phyloP scores from a whole-genome alignment of 192 early-diverging fungal genomes.

The Entomortierella chlamydospora region DNA sequence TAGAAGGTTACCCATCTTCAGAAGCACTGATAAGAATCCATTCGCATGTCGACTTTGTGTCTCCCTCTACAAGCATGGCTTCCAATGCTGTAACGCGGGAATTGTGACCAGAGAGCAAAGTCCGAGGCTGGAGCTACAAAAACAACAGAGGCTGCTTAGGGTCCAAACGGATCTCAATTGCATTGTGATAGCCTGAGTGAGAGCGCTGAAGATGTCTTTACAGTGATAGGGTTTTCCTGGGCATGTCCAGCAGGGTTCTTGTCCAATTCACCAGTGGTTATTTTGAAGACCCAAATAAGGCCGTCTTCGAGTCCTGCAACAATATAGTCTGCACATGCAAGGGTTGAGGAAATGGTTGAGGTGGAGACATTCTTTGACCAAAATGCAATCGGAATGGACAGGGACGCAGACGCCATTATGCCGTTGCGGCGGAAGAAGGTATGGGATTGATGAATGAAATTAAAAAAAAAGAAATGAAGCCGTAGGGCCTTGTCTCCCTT shows the following conservation, averaged over 20 bases:
- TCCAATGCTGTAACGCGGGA: conserved; percentile 59
- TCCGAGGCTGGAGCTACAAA: conserved; percentile 54
- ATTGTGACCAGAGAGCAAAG: conserved; percentile 64
- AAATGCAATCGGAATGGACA: conserved; percentile 61
- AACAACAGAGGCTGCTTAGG: neutral
- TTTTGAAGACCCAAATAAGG: conserved; percentile 67
- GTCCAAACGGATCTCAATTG: too few species aligned
- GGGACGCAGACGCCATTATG: conserved; percentile 61
- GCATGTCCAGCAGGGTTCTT: too few species aligned
- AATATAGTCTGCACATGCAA: conserved; percentile 56
- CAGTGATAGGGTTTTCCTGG: neutral
- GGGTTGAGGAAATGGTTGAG: conserved; percentile 52
- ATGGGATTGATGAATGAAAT: too few species aligned
- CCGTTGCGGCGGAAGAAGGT: too few species aligned
- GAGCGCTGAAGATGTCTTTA: too few species aligned
- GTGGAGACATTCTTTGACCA: conserved; percentile 57
- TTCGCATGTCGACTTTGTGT: conserved; percentile 52
- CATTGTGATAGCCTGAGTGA: too few species aligned
- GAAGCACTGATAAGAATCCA: conserved; percentile 67
- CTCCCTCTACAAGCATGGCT: conserved; percentile 53
- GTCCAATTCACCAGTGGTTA: too few species aligned
- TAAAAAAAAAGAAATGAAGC: too few species aligned
- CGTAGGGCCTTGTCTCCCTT: too few species aligned
- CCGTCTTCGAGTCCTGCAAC: conserved; percentile 66
- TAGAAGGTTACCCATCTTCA: conserved; percentile 62